phyloP scores from a whole-genome alignment of 768 basidiomycete species.

The Baorangia bicolor region DNA sequence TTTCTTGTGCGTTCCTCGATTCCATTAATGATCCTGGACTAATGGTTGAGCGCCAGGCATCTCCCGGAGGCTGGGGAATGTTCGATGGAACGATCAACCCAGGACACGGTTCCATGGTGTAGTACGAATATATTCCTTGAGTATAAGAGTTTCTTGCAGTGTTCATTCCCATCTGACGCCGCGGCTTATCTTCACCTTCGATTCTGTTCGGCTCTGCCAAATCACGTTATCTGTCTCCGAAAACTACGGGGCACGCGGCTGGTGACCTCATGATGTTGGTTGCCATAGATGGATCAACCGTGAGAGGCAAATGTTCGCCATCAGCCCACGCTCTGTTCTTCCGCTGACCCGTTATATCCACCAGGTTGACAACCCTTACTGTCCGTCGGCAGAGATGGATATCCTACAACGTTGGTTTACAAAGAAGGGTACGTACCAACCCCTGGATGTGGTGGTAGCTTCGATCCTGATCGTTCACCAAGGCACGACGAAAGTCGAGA shows the following conservation, averaged over 20 bases:
- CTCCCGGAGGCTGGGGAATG: neutral
- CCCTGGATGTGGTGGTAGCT: neutral
- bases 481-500: neutral
- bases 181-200: neutral
- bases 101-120: no score
- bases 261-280: neutral
- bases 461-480: neutral
- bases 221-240: neutral
- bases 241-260: neutral
- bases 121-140: neutral
- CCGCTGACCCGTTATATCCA: neutral
- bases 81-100: neutral
- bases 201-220: neutral
- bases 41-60: neutral
- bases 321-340: neutral
- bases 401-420: neutral
- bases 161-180: neutral
- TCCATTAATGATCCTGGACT: no score
- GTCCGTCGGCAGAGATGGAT: conserved; percentile 1
- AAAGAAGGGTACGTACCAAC: neutral
- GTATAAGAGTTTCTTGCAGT: neutral
- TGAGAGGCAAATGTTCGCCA: neutral
- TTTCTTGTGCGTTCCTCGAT: neutral
- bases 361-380: neutral
- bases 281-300: neutral